phyloP scores from a whole-genome alignment of 768 basidiomycete species.

The Ramaria sp. region DNA sequence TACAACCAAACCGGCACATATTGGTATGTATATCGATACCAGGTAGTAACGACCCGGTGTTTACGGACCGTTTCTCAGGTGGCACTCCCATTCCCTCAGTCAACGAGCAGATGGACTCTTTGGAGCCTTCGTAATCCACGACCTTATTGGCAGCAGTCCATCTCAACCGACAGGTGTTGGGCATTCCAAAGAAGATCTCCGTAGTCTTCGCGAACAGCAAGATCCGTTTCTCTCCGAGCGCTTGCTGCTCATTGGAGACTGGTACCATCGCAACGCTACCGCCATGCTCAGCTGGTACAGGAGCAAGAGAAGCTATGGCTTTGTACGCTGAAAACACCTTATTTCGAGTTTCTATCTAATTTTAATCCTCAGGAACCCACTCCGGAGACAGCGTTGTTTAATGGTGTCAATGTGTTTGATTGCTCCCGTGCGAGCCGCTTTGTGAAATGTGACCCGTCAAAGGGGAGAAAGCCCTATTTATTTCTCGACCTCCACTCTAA shows the following conservation, averaged over 20 bases:
- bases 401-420: constrained; percentile 10
- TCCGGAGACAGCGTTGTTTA: constrained; percentile 9
- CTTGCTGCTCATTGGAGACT: constrained; percentile 11
- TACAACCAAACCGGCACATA: constrained; percentile 1
- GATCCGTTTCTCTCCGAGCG: neutral
- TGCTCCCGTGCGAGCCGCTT: constrained; percentile 5
- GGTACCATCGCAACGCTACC: constrained; percentile 10
- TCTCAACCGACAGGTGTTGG: neutral
- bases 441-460: constrained; percentile 7
- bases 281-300: constrained; percentile 11
- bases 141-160: neutral
- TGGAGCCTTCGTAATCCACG: constrained; percentile 12
- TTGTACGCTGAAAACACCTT: neutral
- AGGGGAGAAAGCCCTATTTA: neutral
- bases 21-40: neutral
- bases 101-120: constrained; percentile 13
- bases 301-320: constrained; percentile 8
- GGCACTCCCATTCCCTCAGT: constrained; percentile 8
- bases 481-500: constrained; percentile 1
- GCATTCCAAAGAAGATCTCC: neutral
- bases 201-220: neutral
- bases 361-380: constrained; percentile 4
- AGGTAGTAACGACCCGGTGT: neutral
- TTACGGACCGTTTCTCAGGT: constrained; percentile 5
- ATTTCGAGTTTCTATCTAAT: neutral